phyloP scores from a whole-genome alignment of 2,329 filamentous ascomycete genomes.

The Calonectria crousiana region DNA sequence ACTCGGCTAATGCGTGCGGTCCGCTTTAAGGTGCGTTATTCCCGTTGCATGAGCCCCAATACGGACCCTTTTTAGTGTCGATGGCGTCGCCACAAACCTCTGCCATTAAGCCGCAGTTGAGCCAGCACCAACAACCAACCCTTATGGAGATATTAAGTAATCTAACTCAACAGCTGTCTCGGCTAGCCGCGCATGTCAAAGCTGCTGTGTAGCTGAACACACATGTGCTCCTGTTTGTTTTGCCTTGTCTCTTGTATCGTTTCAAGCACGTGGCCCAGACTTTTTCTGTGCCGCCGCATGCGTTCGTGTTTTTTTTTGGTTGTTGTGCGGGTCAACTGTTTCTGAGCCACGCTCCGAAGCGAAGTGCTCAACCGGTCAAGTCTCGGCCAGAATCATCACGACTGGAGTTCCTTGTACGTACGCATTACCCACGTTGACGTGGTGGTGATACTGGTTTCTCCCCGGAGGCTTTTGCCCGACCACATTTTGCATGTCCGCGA shows the following conservation, averaged over 20 bases:
- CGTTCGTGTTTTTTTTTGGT: constrained; percentile 7
- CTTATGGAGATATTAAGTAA: not conserved
- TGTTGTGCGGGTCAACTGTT: constrained; percentile 17
- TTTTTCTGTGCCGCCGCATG: constrained; percentile 20
- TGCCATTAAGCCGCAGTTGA: constrained; percentile 31
- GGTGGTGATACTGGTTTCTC: not conserved
- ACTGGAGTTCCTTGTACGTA: constrained; percentile 1
- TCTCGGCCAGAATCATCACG: constrained; percentile 13
- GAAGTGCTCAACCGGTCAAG: constrained; percentile 19
- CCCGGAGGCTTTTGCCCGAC: constrained; percentile 6
- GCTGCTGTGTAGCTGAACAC: not conserved
- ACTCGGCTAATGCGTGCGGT: constrained; percentile 9
- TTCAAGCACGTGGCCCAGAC: constrained; percentile 5
- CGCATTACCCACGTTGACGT: constrained; percentile 5
- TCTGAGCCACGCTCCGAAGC: constrained; percentile 21
- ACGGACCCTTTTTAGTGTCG: constrained; percentile 3
- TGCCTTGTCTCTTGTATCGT: not conserved
- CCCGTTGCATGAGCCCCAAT: constrained; percentile 26
- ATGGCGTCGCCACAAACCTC: constrained; percentile 29
- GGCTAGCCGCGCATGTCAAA: constrained; percentile 3
- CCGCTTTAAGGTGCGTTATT: constrained; percentile 28
- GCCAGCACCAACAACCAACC: not conserved
- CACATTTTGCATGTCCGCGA: not conserved
- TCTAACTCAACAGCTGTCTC: not conserved
- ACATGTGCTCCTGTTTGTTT: not conserved